These are phyloP conservation scores for Pyropia yezoensis DNA, from an alignment of 23 red algal species.

Conservation along the genomic window DNA sequence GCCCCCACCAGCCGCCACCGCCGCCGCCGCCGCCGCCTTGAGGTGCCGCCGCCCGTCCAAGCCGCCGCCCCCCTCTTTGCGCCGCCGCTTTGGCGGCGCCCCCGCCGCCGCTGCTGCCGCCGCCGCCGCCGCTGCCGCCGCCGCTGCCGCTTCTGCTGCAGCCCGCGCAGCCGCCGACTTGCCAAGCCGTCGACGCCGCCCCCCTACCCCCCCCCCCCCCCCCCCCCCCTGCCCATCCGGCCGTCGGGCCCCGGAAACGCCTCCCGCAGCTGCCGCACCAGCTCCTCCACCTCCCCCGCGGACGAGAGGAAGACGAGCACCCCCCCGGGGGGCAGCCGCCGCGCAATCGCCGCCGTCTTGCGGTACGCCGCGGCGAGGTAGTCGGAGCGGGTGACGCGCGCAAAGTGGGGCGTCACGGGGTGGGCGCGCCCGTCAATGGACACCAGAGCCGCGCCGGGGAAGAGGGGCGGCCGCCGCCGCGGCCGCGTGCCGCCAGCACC, in stretches of 20 bases:
- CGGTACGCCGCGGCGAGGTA: conserved; percentile 62
- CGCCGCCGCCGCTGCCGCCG: not conserved
- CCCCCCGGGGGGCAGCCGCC: conserved; percentile 55
- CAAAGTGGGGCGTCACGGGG: conserved; percentile 56
- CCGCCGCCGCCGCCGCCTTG: not conserved
- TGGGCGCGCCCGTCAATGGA: conserved; percentile 63
- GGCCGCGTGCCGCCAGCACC: no score
- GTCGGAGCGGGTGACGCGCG: conserved; percentile 40
- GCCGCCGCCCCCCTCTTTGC: not conserved
- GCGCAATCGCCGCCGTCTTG: conserved; percentile 56
- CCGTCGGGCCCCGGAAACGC: conserved; percentile 12
- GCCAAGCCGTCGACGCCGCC: no score
- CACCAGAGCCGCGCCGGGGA: conserved; percentile 55
- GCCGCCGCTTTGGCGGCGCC: not conserved
- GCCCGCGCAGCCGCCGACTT: no score
- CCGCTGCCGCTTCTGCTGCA: not conserved
- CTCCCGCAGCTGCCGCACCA: conserved; percentile 28
- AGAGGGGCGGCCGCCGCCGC: conserved; percentile 15
- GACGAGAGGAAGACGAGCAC: conserved; percentile 85
- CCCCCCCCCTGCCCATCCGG: not conserved
- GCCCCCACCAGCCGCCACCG: not conserved
- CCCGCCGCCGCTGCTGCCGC: not conserved
- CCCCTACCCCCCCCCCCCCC: no score
- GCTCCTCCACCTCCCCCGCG: conserved; percentile 65
- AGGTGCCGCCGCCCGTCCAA: not conserved